Base-by-base conservation (phyloP, 2,329 filamentous ascomycete species). In the Nothomitra cinnamomea region DNA sequence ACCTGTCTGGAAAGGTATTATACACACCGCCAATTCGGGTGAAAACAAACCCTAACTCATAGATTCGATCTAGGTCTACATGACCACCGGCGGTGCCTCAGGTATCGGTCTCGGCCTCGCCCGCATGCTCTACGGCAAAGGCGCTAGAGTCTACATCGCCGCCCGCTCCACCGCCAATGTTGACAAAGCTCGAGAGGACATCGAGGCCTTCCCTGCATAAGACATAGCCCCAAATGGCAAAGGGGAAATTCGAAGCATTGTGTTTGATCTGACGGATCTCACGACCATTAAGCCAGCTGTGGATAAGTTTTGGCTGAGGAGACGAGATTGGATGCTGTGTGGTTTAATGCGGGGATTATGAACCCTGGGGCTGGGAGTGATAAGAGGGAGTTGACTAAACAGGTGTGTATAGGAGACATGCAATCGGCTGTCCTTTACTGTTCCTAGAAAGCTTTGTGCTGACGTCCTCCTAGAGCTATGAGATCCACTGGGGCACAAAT, bases 171-270 rank as follows among this genome's bases (percentile, higher is more conserved):
- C 67, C 58, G 58, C 60, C 24, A 65, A 63, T 49, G 62, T 62
- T 13, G 55, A 57, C 6, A 58, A 57, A 15, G 65, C 65, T 7
- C 71, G 71, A 13, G 53, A 61, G 24, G 54, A 60, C 1, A 66
- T 67, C 42, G 59, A 58, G 38, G 15, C 21, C 17, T 19, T 24
- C 17, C 41, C 41, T 13, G 42, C 38, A 32, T 10, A 32, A 10
- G 28, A 32, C 28, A 32, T 32, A 4, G 10, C 28, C 28, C 28
- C 28, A 10, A 32, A 32, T 32, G 28, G 28, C 28, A 32, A 32
- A 10, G 28, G 28, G 5, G 28, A 32, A 10, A 10, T 32, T 10
- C 4, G 28, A 10, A 10, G 28, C 5, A 32, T 32, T 10, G 28
- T 32, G 28, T 32, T 15, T 21, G 19, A 54, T 22, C 35, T 22